Evolutionary conservation across 2,329 filamentous ascomycete species (phyloP), one percentile per base, ranked within the genome.

Genomic region (Colletotrichum chlorophyti): DNA sequence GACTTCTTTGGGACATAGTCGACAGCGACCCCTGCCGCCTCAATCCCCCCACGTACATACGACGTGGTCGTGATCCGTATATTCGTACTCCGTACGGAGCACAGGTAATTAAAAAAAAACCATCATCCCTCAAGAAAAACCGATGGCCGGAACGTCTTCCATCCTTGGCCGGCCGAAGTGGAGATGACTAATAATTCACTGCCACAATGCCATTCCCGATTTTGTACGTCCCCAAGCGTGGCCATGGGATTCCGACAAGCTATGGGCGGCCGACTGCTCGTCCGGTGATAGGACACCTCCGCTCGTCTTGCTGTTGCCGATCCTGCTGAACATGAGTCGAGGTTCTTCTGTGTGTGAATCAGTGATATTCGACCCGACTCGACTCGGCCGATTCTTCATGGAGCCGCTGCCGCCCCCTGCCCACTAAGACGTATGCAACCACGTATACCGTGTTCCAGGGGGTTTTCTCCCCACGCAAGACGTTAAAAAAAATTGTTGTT

Each of bases 201-300:
- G 49, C 41, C 54, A 58, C 49, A 41, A 46, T 46, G 27, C 19
- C 12, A n/a, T n/a, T n/a, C n/a, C n/a, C n/a, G n/a, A n/a, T n/a
- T 41, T 35, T 26, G 42, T 48, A 40, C 24, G 19, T 52, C 47
- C 40, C 40, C 32, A 26, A 27, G n/a, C n/a, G 17, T 17, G 15
- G 17, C 12, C 15, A 45, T 19, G 42, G 17, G 17, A 45, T 45
- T 23, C 11, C 11, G 41, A 21, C 53, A 11, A 23, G 14, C 27
- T 26, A n/a, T 46, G 31, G 31, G 24, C 19, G 26, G 11, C 34
- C 29, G 14, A 34, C 19, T n/a, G 12, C 12, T 31, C 38, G 35
- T 48, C 38, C n/a, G n/a, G n/a, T n/a, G n/a, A n/a, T n/a, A n/a
- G n/a, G n/a, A n/a, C n/a, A n/a, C n/a, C n/a, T n/a, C n/a, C n/a